A percentile compares a stretch with the other conserved stretches of the same genome.
Evolutionary conservation across 2,329 filamentous ascomycete genomes (phyloP).

Genomic region (Raffaelea ambrosiae): DNA sequence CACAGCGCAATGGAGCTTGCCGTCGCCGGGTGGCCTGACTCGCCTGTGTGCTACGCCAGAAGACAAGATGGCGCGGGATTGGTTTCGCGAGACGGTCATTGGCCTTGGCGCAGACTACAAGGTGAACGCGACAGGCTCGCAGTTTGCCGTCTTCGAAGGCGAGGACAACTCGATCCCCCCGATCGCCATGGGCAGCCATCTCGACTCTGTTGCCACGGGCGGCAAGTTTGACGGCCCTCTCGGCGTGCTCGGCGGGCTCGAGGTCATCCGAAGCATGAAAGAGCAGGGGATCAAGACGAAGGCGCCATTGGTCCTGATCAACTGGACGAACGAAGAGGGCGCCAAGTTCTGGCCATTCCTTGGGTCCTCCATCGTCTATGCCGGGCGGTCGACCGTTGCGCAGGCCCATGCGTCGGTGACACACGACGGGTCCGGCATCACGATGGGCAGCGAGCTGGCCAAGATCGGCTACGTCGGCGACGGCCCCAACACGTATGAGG

Average conservation of each 20-base stretch:
- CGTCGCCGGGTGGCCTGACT: conserved; percentile 1
- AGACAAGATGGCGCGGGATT: conserved; percentile 12
- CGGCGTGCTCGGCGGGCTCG: conserved; percentile 59
- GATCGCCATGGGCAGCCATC: conserved; percentile 55
- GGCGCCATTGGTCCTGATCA: conserved; percentile 58
- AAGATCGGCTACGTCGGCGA: conserved; percentile 13
- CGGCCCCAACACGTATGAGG: conserved; percentile 7
- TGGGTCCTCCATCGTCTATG: conserved; percentile 12
- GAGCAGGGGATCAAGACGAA: conserved; percentile 57
- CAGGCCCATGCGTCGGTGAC: conserved; percentile 4
- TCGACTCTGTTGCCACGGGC: conserved; percentile 46
- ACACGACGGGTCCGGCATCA: conserved; percentile 7
- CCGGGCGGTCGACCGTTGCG: conserved; percentile 4
- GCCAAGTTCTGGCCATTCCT: conserved; percentile 12
- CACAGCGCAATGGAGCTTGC: conserved; percentile 1
- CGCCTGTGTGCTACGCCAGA: conserved; percentile 11
- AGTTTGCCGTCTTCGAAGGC: conserved; percentile 44
- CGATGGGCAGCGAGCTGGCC: conserved; percentile 12
- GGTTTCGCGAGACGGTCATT: conserved; percentile 12
- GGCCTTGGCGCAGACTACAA: conserved; percentile 10
- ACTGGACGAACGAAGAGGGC: conserved; percentile 49
- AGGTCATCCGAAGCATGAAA: conserved; percentile 54
- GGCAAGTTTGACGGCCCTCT: conserved; percentile 62
- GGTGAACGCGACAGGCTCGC: conserved; percentile 15
- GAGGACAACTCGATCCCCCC: conserved; percentile 46